These are phyloP conservation scores for Arthromyces matolae DNA, from an alignment of 768 basidiomycete species.

Conservation along the genomic window DNA sequence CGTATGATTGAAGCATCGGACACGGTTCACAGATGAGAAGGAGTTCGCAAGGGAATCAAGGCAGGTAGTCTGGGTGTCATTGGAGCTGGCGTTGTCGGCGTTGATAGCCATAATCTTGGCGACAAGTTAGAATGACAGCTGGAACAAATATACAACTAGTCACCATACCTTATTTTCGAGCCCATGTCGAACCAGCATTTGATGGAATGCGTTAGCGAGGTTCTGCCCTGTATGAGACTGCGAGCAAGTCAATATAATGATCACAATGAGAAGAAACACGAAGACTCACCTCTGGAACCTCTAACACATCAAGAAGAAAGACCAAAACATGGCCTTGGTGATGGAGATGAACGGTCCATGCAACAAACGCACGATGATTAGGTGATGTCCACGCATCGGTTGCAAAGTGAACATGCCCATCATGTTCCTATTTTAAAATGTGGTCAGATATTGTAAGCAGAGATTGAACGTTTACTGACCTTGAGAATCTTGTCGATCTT, in stretches of 20 bases:
- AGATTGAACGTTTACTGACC: slow-evolving; percentile 17
- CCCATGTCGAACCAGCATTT: neutral
- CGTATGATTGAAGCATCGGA: slow-evolving; percentile 35
- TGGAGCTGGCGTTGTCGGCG: slow-evolving; percentile 30
- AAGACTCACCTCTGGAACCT: too few relatives aligned
- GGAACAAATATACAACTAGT: neutral
- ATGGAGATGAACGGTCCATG: slow-evolving; percentile 28
- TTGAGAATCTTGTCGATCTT: slow-evolving; percentile 26
- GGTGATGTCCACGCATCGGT: slow-evolving; percentile 33
- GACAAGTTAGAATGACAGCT: neutral
- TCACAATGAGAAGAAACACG: too few relatives aligned
- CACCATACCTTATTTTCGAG: neutral
- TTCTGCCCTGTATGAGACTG: too few relatives aligned
- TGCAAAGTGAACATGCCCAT: slow-evolving; percentile 27
- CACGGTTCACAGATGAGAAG: slow-evolving; percentile 19
- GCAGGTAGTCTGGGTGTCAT: slow-evolving; percentile 28
- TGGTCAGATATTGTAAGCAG: neutral
- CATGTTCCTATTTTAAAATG: slow-evolving; percentile 23
- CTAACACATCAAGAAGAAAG: too few relatives aligned
- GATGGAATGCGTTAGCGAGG: too few relatives aligned
- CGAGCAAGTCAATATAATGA: too few relatives aligned
- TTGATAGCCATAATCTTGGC: slow-evolving; percentile 21
- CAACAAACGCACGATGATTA: slow-evolving; percentile 29
- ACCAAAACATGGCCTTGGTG: too few relatives aligned
- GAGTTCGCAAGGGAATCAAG: slow-evolving; percentile 18